These are phyloP conservation scores for Craspedostauros australis DNA, from an alignment of 108 stramenopile species.

Conservation along the genomic window DNA sequence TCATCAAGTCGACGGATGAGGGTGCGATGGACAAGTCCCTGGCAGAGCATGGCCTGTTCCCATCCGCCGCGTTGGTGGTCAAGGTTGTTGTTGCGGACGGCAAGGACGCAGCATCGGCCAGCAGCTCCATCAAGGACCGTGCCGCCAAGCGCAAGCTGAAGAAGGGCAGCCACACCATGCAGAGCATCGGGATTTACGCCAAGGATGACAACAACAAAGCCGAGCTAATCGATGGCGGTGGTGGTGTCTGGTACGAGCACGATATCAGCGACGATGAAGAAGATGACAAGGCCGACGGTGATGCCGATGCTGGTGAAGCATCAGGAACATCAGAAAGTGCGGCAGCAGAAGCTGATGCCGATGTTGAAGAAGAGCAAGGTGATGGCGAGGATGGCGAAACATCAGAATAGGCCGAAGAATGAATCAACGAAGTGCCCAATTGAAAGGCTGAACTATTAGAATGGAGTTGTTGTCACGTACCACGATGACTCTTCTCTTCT, in stretches of 20 bases:
- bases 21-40: slow-evolving; percentile 52
- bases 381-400: slow-evolving; percentile 3
- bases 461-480: too few species aligned
- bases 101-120: slow-evolving; percentile 5
- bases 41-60: slow-evolving; percentile 43
- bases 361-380: slow-evolving; percentile 4
- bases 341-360: neutral
- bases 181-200: slow-evolving; percentile 79
- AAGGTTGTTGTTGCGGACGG: slow-evolving; percentile 38
- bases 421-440: too few species aligned
- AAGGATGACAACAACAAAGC: slow-evolving; percentile 80
- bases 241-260: slow-evolving; percentile 80
- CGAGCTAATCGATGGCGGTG: slow-evolving; percentile 80
- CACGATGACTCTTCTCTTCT: too few species aligned
- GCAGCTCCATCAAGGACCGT: slow-evolving; percentile 48
- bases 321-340: too few species aligned
- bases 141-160: slow-evolving; percentile 47
- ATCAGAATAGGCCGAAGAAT: too few species aligned
- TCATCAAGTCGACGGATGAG: slow-evolving; percentile 59
- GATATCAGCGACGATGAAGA: slow-evolving; percentile 71
- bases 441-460: too few species aligned
- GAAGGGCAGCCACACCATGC: slow-evolving; percentile 85
- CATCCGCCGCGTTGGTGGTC: slow-evolving; percentile 59
- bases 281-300: slow-evolving; percentile 12
- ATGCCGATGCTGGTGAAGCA: slow-evolving; percentile 1